These are phyloP conservation scores for Phylloporus rhodoxanthus DNA, from an alignment of 768 basidiomycete genomes.

Conservation along the genomic window DNA sequence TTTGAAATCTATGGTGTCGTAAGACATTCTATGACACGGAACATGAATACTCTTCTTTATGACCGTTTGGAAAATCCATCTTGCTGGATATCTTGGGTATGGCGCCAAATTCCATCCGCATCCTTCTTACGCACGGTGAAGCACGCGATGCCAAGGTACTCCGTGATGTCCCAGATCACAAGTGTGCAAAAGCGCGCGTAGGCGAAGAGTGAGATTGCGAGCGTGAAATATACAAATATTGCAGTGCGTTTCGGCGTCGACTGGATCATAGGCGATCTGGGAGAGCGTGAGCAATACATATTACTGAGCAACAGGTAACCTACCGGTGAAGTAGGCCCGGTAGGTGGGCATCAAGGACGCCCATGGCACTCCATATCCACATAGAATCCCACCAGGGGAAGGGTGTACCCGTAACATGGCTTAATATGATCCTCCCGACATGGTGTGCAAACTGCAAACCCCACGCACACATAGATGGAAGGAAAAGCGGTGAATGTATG, in stretches of 20 bases:
- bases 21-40: not conserved
- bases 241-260: slow-evolving; percentile 53
- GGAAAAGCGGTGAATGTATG: slow-evolving; percentile 67
- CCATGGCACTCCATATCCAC: slow-evolving; percentile 76
- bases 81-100: slow-evolving; percentile 25
- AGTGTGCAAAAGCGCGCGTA: slow-evolving; percentile 75
- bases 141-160: slow-evolving; percentile 90
- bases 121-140: slow-evolving; percentile 90
- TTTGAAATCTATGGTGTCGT: not conserved
- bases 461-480: slow-evolving; percentile 90
- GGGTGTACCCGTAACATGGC: slow-evolving; percentile 77
- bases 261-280: slow-evolving; percentile 72
- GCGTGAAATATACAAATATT: slow-evolving; percentile 67
- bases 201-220: slow-evolving; percentile 58
- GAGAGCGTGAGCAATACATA: not conserved
- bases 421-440: slow-evolving; percentile 88
- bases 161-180: slow-evolving; percentile 85
- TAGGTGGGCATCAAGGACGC: slow-evolving; percentile 79
- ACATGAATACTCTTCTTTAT: slow-evolving; percentile 6
- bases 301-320: slow-evolving; percentile 19
- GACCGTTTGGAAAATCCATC: slow-evolving; percentile 20
- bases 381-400: slow-evolving; percentile 88
- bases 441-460: slow-evolving; percentile 88
- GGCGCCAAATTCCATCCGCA: slow-evolving; percentile 54
- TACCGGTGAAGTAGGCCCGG: slow-evolving; percentile 63